Conservation (phyloP, 805 yeast genomes). For the Wickerhamiella lipophila region DNA sequence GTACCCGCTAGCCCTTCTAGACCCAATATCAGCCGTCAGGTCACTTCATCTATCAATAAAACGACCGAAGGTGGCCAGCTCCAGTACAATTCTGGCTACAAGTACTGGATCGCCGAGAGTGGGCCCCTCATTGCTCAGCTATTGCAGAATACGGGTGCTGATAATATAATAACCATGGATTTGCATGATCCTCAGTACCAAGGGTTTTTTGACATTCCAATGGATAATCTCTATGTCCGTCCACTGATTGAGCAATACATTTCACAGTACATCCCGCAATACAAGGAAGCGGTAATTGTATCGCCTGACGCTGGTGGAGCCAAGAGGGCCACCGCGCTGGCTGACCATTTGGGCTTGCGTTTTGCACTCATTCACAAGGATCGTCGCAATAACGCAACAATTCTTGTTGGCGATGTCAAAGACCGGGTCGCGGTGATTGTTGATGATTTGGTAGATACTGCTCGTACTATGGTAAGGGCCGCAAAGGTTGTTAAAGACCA, state of each 20-base stretch:
- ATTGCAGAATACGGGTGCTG: slow-evolving; percentile 86
- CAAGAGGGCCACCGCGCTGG: slow-evolving; percentile 86
- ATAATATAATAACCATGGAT: slow-evolving; percentile 94
- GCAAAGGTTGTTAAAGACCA: slow-evolving; percentile 84
- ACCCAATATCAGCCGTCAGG: slow-evolving; percentile 4
- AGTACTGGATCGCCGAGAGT: slow-evolving; percentile 90
- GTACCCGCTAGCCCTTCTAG: slow-evolving; percentile 4
- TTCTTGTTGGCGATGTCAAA: slow-evolving; percentile 91
- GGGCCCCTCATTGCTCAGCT: slow-evolving; percentile 86
- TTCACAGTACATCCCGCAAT: slow-evolving; percentile 60
- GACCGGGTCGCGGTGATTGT: slow-evolving; percentile 77
- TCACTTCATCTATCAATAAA: not conserved
- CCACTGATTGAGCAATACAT: slow-evolving; percentile 83
- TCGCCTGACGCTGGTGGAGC: slow-evolving; percentile 99
- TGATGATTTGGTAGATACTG: slow-evolving; percentile 91
- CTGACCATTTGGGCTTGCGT: slow-evolving; percentile 75
- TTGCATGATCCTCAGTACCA: slow-evolving; percentile 96
- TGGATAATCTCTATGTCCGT: slow-evolving; percentile 81
- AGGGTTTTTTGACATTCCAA: slow-evolving; percentile 93
- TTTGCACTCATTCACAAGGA: slow-evolving; percentile 96
- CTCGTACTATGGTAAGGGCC: slow-evolving; percentile 82
- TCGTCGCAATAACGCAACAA: slow-evolving; percentile 48
- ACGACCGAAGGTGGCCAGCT: not conserved
- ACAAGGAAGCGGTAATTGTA: slow-evolving; percentile 74
- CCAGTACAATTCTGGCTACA: slow-evolving; percentile 41